Evolutionary conservation across 371 early-diverging fungal species (phyloP).

Genomic region (Dichotomocladium elegans): DNA sequence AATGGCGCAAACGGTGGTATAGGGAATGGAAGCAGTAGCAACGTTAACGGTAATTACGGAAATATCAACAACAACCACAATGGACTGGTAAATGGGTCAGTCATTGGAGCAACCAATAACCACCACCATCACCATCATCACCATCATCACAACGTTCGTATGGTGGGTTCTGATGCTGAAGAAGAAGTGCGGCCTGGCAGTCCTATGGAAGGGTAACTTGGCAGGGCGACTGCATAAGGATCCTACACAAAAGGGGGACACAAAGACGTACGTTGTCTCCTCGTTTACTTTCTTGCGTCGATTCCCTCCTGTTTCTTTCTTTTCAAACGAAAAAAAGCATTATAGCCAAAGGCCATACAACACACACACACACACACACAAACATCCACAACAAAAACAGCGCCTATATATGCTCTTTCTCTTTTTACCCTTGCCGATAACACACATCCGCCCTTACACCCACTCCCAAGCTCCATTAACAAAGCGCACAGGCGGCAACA

Average conservation of each 20-base stretch:
- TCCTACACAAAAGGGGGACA: too few species aligned
- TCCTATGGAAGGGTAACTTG: conserved; percentile 15
- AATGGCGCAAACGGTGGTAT: not conserved
- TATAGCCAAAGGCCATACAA: not conserved
- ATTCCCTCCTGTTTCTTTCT: not conserved
- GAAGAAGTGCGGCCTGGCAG: conserved; percentile 12
- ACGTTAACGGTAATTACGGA: too few species aligned
- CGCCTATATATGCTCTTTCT: too few species aligned
- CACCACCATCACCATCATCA: not conserved
- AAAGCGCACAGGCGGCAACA: too few species aligned
- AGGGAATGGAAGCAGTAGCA: not conserved
- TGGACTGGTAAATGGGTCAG: too few species aligned
- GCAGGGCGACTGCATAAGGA: too few species aligned
- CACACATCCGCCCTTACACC: too few species aligned
- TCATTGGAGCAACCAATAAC: not conserved
- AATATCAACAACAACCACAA: too few species aligned
- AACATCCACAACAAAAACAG: not conserved
- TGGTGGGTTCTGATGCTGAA: not conserved
- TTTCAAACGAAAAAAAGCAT: too few species aligned
- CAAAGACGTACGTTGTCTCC: too few species aligned
- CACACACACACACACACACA: not conserved
- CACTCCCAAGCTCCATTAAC: too few species aligned
- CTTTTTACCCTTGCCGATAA: too few species aligned
- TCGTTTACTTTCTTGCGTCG: not conserved
- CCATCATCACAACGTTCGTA: not conserved